phyloP scores from a whole-genome alignment of 495 filamentous ascomycete species.

The Trichoderma gamsii region DNA sequence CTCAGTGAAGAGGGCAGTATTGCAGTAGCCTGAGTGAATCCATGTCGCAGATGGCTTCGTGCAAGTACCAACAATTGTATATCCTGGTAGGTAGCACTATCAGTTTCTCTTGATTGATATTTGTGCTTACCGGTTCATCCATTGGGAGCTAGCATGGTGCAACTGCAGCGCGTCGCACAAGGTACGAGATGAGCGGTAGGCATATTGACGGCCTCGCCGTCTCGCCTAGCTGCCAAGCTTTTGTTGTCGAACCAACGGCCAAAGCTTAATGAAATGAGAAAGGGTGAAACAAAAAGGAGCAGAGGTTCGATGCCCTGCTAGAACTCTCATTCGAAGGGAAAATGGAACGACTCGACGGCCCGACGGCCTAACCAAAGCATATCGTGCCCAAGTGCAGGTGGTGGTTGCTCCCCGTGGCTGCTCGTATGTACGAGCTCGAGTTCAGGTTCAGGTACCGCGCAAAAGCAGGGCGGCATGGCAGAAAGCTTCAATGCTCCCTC shows the following conservation, averaged over 20 bases:
- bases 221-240: background rate
- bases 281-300: background rate
- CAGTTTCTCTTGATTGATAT: no score
- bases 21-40: background rate
- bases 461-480: background rate
- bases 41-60: background rate
- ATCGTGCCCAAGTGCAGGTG: no score
- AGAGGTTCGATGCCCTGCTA: background rate
- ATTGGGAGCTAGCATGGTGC: constrained; percentile 1
- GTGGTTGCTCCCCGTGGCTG: no score
- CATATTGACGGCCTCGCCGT: background rate
- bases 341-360: constrained; percentile 7
- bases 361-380: background rate
- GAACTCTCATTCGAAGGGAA: background rate
- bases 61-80: background rate
- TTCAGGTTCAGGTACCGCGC: background rate
- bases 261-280: background rate
- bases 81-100: no score
- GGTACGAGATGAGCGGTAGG: background rate
- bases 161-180: background rate
- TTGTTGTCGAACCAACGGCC: background rate
- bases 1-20: background rate
- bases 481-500: background rate
- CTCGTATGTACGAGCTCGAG: background rate
- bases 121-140: background rate